A percentile compares a stretch with the other conserved stretches of the same genome.
phyloP scores from a whole-genome alignment of 805 yeast genomes.

The Vanderwaltozyma tropicalis region DNA sequence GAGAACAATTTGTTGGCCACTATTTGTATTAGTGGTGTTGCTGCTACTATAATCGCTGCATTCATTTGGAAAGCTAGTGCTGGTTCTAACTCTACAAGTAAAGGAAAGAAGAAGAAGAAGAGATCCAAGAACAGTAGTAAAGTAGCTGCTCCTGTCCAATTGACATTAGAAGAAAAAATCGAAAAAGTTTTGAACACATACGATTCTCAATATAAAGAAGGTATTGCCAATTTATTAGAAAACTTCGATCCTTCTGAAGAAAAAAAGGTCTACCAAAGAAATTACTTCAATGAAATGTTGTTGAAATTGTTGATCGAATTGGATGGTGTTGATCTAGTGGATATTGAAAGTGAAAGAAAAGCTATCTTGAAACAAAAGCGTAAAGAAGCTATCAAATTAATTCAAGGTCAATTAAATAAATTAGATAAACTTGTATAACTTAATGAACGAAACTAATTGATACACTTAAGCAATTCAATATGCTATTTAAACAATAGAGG shows the following conservation, averaged over 20 bases:
- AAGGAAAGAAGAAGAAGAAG: slow-evolving; percentile 1
- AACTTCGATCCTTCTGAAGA: slow-evolving; percentile 17
- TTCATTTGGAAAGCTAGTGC: neutral
- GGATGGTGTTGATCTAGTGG: slow-evolving; percentile 46
- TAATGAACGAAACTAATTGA: no score
- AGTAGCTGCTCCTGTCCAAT: slow-evolving; percentile 9
- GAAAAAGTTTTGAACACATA: slow-evolving; percentile 19
- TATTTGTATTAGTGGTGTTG: slow-evolving; percentile 1
- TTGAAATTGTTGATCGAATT: slow-evolving; percentile 55
- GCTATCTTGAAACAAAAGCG: slow-evolving; percentile 45
- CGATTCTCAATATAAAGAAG: slow-evolving; percentile 18
- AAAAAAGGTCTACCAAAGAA: slow-evolving; percentile 35
- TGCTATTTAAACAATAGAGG: no score
- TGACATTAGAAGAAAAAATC: slow-evolving; percentile 20
- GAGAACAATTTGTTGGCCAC: neutral
- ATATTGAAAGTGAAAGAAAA: slow-evolving; percentile 32
- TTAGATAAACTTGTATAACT: slow-evolving; percentile 33
- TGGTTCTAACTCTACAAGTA: neutral
- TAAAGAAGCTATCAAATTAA: slow-evolving; percentile 46
- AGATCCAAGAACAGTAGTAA: slow-evolving; percentile 4
- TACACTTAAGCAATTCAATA: no score
- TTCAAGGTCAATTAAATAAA: slow-evolving; percentile 49
- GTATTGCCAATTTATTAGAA: slow-evolving; percentile 13
- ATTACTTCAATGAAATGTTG: slow-evolving; percentile 56
- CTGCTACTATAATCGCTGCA: slow-evolving; percentile 1